phyloP scores from a whole-genome alignment of 1,284 basidiomycete species.

The Tremellales sp. region DNA sequence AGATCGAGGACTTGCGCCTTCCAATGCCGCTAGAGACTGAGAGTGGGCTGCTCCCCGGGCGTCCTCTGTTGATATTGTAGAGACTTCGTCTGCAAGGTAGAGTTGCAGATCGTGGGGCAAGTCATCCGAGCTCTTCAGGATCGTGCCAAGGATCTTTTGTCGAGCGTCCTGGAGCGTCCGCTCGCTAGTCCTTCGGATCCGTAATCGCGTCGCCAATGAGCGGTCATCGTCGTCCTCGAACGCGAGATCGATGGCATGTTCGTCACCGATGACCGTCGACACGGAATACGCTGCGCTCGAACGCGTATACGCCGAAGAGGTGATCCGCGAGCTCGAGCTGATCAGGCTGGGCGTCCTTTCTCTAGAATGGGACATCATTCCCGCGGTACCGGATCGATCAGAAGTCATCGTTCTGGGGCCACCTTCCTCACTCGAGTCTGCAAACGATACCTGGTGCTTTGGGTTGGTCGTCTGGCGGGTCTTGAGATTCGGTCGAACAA shows the following conservation, averaged over 20 bases:
- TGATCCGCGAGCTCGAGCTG: slow-evolving; percentile 31
- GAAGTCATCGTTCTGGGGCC: not conserved
- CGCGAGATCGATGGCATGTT: slow-evolving; percentile 20
- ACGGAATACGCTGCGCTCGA: slow-evolving; percentile 32
- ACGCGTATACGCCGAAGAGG: slow-evolving; percentile 32
- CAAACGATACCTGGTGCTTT: slow-evolving; percentile 29
- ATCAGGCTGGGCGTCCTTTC: slow-evolving; percentile 44
- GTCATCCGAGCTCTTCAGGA: slow-evolving; percentile 30
- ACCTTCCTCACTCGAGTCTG: slow-evolving; percentile 9
- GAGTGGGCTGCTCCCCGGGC: slow-evolving; percentile 27
- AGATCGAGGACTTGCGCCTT: slow-evolving; percentile 18
- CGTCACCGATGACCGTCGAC: slow-evolving; percentile 28
- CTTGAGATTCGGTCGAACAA: not conserved
- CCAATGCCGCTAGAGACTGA: slow-evolving; percentile 37
- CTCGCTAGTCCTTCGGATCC: slow-evolving; percentile 32
- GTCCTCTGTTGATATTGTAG: slow-evolving; percentile 14
- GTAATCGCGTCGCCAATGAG: slow-evolving; percentile 6
- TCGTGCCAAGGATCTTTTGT: slow-evolving; percentile 38
- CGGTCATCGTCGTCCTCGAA: slow-evolving; percentile 20
- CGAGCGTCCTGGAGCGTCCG: slow-evolving; percentile 40
- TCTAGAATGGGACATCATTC: slow-evolving; percentile 17
- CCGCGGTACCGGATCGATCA: not conserved
- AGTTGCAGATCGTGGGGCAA: slow-evolving; percentile 14
- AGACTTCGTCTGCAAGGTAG: not conserved
- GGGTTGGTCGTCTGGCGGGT: not conserved